Evolutionary conservation across 306 rosid genomes (phyloP).

Genomic region (Biancaea sappan): DNA sequence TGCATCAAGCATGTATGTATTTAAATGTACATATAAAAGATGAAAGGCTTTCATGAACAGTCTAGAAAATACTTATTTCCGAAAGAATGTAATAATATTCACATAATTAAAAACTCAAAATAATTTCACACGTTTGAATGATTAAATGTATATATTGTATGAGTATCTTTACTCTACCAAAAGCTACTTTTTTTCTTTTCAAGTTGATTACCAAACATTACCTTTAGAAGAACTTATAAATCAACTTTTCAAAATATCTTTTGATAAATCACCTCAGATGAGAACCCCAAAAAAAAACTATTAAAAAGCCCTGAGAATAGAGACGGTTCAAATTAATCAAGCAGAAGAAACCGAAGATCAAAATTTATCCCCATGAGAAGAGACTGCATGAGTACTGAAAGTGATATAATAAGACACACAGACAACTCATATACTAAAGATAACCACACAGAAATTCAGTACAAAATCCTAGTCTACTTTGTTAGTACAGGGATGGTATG

Average conservation of each 20-base stretch:
- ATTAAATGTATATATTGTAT: background rate
- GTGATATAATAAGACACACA: background rate
- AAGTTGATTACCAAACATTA: background rate
- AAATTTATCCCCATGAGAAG: background rate
- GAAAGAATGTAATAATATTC: background rate
- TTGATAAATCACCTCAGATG: background rate
- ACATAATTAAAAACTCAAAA: background rate
- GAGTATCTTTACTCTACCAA: background rate
- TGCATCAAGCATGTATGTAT: no score
- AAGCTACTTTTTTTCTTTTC: background rate
- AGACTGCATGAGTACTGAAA: background rate
- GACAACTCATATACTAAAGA: background rate
- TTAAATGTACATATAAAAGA: no score
- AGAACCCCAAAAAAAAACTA: background rate
- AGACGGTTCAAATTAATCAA: background rate
- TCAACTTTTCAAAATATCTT: background rate
- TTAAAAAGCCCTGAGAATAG: background rate
- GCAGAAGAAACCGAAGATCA: background rate
- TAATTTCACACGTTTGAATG: background rate
- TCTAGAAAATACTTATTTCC: background rate
- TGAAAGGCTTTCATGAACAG: background rate
- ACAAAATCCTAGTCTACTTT: background rate
- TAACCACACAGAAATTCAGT: background rate
- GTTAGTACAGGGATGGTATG: slow-evolving; percentile 37
- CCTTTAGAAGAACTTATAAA: background rate